These are phyloP conservation scores for Rachicladosporium sp. DNA, from an alignment of 2,329 filamentous ascomycete genomes.

Conservation along the genomic window DNA sequence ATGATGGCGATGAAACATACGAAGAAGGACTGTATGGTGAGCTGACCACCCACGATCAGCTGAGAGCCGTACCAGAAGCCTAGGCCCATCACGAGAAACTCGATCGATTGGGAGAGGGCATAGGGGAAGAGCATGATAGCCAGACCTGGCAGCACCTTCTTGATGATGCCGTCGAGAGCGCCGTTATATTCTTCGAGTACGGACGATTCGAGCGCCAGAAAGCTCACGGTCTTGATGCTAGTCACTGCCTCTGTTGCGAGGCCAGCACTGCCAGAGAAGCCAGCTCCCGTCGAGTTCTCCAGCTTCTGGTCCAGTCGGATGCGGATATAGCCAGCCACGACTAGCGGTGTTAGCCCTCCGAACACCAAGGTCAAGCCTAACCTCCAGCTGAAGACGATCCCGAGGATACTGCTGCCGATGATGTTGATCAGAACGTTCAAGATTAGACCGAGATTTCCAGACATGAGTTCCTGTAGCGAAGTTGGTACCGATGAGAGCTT, in stretches of 20 bases:
- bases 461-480: constrained; percentile 45
- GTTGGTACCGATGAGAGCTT: constrained; percentile 33
- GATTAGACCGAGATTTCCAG: constrained; percentile 35
- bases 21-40: constrained; percentile 36
- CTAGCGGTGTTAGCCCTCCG: constrained; percentile 32
- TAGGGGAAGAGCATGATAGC: constrained; percentile 11
- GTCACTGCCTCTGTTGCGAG: constrained; percentile 19
- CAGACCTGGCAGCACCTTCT: constrained; percentile 9
- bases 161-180: constrained; percentile 13
- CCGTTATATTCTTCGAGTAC: constrained; percentile 14
- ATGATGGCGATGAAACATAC: constrained; percentile 50
- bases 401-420: constrained; percentile 34
- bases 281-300: constrained; percentile 11
- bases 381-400: constrained; percentile 37
- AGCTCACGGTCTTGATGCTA: constrained; percentile 17
- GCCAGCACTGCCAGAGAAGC: constrained; percentile 14
- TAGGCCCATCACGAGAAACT: constrained; percentile 13
- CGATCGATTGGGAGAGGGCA: constrained; percentile 15
- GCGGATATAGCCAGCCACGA: constrained; percentile 31
- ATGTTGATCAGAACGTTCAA: constrained; percentile 33
- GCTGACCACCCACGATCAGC: constrained; percentile 21
- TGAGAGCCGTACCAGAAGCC: constrained; percentile 22
- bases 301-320: constrained; percentile 25
- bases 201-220: constrained; percentile 15
- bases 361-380: constrained; percentile 35